A percentile compares a stretch with the other conserved stretches of the same genome.
These are phyloP conservation scores for Gilbertella persicaria DNA, from an alignment of 371 early-diverging fungal genomes.

Conservation along the genomic window DNA sequence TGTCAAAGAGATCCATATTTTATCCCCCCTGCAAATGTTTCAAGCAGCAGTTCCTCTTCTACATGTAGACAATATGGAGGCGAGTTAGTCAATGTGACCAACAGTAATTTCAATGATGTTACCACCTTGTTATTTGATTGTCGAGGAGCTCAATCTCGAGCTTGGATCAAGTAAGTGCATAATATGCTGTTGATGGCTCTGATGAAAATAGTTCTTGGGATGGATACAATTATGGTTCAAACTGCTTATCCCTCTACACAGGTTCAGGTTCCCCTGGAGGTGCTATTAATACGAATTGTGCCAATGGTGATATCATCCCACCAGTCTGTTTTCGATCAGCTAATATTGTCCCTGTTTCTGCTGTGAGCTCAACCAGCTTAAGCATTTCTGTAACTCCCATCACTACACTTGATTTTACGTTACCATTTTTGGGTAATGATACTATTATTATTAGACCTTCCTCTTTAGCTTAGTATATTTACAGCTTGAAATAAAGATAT, in stretches of 20 bases:
- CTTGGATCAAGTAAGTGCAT: constrained; percentile 1
- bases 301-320: background rate
- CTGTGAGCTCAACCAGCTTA: too few species aligned
- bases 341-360: background rate
- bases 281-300: background rate
- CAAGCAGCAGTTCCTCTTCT: too few species aligned
- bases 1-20: background rate
- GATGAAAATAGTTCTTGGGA: constrained; percentile 6
- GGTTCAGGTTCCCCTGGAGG: background rate
- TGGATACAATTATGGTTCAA: background rate
- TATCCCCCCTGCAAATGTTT: background rate
- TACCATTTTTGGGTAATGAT: too few species aligned
- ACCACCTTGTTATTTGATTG: background rate
- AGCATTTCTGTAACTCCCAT: too few species aligned
- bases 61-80: background rate
- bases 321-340: background rate
- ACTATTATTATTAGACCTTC: too few species aligned
- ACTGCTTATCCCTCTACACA: constrained; percentile 2
- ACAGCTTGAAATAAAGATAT: too few species aligned
- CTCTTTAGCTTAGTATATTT: too few species aligned
- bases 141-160: background rate
- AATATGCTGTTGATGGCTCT: background rate
- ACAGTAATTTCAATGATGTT: background rate
- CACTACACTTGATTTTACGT: too few species aligned
- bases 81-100: background rate